phyloP scores from a whole-genome alignment of 2,329 filamentous ascomycete genomes.

The Lasiodiplodia citricola region DNA sequence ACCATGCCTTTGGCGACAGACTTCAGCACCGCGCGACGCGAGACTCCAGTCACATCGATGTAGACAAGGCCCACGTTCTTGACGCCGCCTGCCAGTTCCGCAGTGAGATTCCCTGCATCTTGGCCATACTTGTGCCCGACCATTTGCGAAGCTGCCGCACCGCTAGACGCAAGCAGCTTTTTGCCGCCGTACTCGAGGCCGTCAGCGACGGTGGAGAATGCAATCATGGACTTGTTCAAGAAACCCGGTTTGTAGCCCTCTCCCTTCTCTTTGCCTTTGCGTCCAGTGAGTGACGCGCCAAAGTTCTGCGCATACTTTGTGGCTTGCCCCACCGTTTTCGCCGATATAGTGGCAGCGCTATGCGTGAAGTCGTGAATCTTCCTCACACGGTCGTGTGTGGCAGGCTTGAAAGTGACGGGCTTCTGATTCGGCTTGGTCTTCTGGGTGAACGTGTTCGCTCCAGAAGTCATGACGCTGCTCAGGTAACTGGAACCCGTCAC shows the following conservation, averaged over 20 bases:
- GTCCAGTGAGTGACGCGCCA: slow-evolving; percentile 75
- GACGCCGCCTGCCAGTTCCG: slow-evolving; percentile 79
- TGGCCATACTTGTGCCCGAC: slow-evolving; percentile 88
- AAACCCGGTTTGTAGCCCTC: slow-evolving; percentile 83
- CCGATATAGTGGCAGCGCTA: slow-evolving; percentile 77
- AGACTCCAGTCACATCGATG: slow-evolving; percentile 94
- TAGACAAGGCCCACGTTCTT: slow-evolving; percentile 98
- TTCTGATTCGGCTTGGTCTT: slow-evolving; percentile 78
- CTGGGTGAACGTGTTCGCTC: slow-evolving; percentile 80
- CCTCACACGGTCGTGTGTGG: slow-evolving; percentile 83
- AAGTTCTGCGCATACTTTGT: slow-evolving; percentile 86
- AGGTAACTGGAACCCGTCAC: slow-evolving; percentile 85
- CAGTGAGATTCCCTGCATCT: slow-evolving; percentile 81
- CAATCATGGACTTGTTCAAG: slow-evolving; percentile 94
- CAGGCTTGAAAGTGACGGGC: slow-evolving; percentile 85
- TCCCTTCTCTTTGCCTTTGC: slow-evolving; percentile 62
- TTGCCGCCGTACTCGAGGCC: slow-evolving; percentile 88
- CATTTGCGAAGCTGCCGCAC: slow-evolving; percentile 80
- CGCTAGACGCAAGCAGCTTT: slow-evolving; percentile 74
- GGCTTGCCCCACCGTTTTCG: slow-evolving; percentile 86
- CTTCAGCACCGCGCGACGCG: slow-evolving; percentile 86
- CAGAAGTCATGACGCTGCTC: slow-evolving; percentile 74
- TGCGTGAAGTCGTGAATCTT: slow-evolving; percentile 88
- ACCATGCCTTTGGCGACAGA: slow-evolving; percentile 95
- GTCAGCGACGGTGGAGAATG: slow-evolving; percentile 92